A percentile compares a stretch with the other conserved stretches of the same genome.
Evolutionary conservation across 2,329 filamentous ascomycete species (phyloP).

Genomic region (Claviceps cyperi): DNA sequence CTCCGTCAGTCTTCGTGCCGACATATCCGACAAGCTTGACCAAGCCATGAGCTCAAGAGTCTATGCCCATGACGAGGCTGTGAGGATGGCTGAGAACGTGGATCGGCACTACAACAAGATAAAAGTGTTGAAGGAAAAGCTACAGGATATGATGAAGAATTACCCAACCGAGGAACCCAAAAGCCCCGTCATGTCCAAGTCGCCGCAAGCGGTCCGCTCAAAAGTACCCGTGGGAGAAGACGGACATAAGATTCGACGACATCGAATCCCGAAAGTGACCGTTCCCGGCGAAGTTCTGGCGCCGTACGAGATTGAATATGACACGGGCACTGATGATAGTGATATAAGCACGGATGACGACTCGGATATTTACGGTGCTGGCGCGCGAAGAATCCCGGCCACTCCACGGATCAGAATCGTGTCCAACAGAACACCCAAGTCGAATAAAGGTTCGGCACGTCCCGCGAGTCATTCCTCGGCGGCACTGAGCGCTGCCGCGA

Average conservation of each 20-base stretch:
- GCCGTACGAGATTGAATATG: slow-evolving; percentile 50
- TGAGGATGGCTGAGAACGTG: slow-evolving; percentile 49
- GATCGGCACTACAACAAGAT: slow-evolving; percentile 46
- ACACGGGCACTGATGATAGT: slow-evolving; percentile 38
- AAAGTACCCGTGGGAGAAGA: slow-evolving; percentile 32
- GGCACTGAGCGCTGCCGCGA: slow-evolving; percentile 23
- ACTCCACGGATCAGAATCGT: slow-evolving; percentile 36
- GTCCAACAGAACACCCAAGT: slow-evolving; percentile 27
- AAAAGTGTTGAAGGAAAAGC: slow-evolving; percentile 42
- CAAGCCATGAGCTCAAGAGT: slow-evolving; percentile 41
- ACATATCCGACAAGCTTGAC: slow-evolving; percentile 44
- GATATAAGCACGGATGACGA: slow-evolving; percentile 39
- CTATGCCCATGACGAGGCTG: slow-evolving; percentile 46
- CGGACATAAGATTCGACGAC: slow-evolving; percentile 31
- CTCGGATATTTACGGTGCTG: slow-evolving; percentile 24
- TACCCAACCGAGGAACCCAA: slow-evolving; percentile 41
- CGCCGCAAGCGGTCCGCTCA: slow-evolving; percentile 36
- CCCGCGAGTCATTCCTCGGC: slow-evolving; percentile 21
- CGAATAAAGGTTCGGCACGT: slow-evolving; percentile 25
- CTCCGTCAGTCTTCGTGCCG: slow-evolving; percentile 37
- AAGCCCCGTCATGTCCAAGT: slow-evolving; percentile 36
- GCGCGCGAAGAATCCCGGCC: slow-evolving; percentile 20
- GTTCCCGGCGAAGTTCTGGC: slow-evolving; percentile 52
- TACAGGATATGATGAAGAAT: slow-evolving; percentile 45
- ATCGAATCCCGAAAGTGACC: slow-evolving; percentile 41